Evolutionary conservation across 2,329 filamentous ascomycete species (phyloP).

Genomic region (Xylariaceae sp.): DNA sequence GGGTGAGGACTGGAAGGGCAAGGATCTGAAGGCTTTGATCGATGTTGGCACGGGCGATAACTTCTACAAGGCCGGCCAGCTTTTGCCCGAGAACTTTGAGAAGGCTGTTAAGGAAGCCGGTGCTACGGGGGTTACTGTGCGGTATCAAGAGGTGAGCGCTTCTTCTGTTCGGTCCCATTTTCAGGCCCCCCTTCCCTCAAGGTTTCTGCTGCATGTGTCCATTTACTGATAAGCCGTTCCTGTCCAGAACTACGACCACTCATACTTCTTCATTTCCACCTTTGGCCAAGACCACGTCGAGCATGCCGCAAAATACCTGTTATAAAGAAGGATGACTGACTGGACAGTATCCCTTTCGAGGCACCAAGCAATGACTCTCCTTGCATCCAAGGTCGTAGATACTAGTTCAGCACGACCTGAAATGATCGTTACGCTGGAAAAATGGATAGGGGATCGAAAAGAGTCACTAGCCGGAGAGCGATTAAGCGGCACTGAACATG

Average conservation of each 20-base stretch:
- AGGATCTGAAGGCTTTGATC: conserved; percentile 71
- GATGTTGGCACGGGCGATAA: conserved; percentile 93
- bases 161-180: not conserved
- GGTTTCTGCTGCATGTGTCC: not conserved
- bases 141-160: conserved; percentile 69
- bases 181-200: not conserved
- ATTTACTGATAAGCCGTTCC: conserved; percentile 1
- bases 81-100: conserved; percentile 90
- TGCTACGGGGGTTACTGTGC: conserved; percentile 66
- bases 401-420: no score
- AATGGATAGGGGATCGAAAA: no score
- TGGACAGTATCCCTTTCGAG: no score
- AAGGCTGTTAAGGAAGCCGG: conserved; percentile 73
- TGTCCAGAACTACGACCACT: conserved; percentile 93
- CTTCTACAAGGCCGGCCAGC: conserved; percentile 91
- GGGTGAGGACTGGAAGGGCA: conserved; percentile 57
- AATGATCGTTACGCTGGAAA: no score
- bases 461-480: no score
- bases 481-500: no score
- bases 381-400: no score
- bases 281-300: conserved; percentile 89
- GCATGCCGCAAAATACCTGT: conserved; percentile 83
- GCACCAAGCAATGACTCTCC: no score
- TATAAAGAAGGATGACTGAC: conserved; percentile 32
- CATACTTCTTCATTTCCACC: conserved; percentile 91